Evolutionary conservation across 192 early-diverging fungal genomes (phyloP).

Genomic region (Jimgerdemannia flammicorona): DNA sequence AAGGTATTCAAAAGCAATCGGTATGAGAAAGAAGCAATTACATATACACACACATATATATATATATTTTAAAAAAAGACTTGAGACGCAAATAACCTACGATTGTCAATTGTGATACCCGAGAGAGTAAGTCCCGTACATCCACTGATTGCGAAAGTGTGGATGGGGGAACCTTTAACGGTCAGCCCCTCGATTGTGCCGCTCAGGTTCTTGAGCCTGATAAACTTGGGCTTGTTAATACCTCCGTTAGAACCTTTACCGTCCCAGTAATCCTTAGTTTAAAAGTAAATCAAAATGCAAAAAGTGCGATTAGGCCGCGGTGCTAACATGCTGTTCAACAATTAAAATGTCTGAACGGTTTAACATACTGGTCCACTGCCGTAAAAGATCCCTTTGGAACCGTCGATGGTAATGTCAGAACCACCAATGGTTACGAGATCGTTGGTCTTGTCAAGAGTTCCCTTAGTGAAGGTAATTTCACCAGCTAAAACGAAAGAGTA

Average conservation of each 20-base stretch:
- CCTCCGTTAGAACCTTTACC: conserved; percentile 43
- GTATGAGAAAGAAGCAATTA: too few species aligned
- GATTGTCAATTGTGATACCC: conserved; percentile 34
- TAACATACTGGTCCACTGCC: conserved; percentile 35
- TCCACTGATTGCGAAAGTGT: conserved; percentile 29
- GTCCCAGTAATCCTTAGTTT: conserved; percentile 34
- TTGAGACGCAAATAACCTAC: too few species aligned
- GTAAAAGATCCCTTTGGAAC: conserved; percentile 25
- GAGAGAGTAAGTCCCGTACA: conserved; percentile 26
- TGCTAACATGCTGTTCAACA: conserved; percentile 5
- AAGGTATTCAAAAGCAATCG: too few species aligned
- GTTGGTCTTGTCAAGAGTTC: conserved; percentile 14
- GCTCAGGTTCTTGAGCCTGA: conserved; percentile 22
- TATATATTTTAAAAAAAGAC: too few species aligned
- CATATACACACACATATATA: too few species aligned
- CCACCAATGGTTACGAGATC: conserved; percentile 34
- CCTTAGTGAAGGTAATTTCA: conserved; percentile 31
- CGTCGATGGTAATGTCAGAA: conserved; percentile 29
- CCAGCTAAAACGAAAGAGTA: conserved; percentile 11
- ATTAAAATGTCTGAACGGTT: conserved; percentile 2
- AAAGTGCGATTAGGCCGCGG: background rate
- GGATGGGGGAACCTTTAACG: conserved; percentile 31
- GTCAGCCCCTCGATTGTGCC: conserved; percentile 28
- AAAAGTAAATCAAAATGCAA: background rate
- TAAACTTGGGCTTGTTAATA: conserved; percentile 31